Base-by-base conservation (phyloP, 176 grass and related monocot species). In the Secale cereale region DNA sequence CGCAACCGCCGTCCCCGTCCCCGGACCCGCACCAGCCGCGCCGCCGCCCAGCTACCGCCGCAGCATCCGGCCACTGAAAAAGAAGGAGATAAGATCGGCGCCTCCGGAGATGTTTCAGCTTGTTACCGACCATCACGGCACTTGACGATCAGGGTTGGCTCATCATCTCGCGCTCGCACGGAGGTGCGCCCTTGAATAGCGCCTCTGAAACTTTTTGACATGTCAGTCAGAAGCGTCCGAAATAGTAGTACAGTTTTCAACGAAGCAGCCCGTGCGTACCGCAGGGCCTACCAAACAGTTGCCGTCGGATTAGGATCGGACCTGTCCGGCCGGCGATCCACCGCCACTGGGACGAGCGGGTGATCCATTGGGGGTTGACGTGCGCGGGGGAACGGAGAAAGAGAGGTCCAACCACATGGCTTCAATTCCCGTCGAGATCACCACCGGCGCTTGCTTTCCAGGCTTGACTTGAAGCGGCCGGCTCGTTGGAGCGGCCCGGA, bases 381-480 rank as follows among this genome's bases (percentile, higher is more conserved):
- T 19, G 30, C n/a, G 14, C 28, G 22, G 0, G 25, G 64, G 70
- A 71, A 31, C 36, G 32, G 5, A 23, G 65, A 57, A 45, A 86
- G 56, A 16, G 73, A 78, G 22, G 41, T 64, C 40, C 88, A 78
- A 78, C 83, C 5, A 78, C n/a, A 82, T 74, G 26, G 6, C 31
- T 74, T 82, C 16, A 90, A 65, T 86, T 65, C 37, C 7, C 78
- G 20, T 73, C 59, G 20, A 22, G 59, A 17, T 43, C 5, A 74
- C 41, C 64, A 50, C 20, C 35, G 59, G n/a, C 70, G 15, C 35
- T 85, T 20, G 15, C 35, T 85, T 20, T 16, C 28, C 48, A 52
- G 2, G 48, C 16, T 52, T 52, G 16, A 6, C 16, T 52, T 19
- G 48, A 19, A 69, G 41, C 5, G 5, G 14, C 29, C 5, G 5